Percentiles rank a stretch among this genome's conserved stretches.
phyloP scores from a whole-genome alignment of 2,329 filamentous ascomycete species.

The Calonectria crousiana region DNA sequence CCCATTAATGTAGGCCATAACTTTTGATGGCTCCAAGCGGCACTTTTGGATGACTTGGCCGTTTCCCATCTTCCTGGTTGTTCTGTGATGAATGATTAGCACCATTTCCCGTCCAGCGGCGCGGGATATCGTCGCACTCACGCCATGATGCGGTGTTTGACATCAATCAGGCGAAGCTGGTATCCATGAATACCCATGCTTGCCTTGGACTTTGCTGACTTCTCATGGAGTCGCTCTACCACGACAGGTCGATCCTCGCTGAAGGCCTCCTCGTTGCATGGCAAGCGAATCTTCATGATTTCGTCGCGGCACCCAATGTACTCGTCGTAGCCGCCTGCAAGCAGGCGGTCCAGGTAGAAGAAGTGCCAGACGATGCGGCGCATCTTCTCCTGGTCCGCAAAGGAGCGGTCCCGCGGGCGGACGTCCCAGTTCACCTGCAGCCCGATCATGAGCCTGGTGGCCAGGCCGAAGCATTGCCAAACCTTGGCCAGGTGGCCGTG shows the following conservation, averaged over 20 bases:
- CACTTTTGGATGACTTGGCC: constrained; percentile 32
- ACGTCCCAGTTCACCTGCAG: constrained; percentile 56
- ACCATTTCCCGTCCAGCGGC: neutral
- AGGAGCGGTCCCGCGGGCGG: constrained; percentile 43
- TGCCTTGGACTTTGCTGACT: constrained; percentile 36
- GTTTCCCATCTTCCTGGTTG: constrained; percentile 43
- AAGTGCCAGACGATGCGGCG: constrained; percentile 55
- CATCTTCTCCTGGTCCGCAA: constrained; percentile 51
- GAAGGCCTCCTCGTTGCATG: constrained; percentile 51
- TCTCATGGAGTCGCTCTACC: constrained; percentile 49
- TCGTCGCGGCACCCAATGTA: constrained; percentile 53
- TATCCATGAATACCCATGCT: constrained; percentile 50
- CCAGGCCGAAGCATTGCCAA: constrained; percentile 55
- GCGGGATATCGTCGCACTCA: constrained; percentile 35
- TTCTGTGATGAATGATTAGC: constrained; percentile 30
- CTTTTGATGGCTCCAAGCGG: constrained; percentile 50
- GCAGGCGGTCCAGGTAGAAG: constrained; percentile 53
- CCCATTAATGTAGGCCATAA: constrained; percentile 52
- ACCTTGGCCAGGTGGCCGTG: constrained; percentile 53
- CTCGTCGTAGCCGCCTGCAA: constrained; percentile 56
- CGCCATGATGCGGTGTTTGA: constrained; percentile 53
- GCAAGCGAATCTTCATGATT: constrained; percentile 54
- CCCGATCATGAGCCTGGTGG: constrained; percentile 52
- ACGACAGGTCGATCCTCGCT: constrained; percentile 47
- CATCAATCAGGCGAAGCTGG: constrained; percentile 51